phyloP scores from a whole-genome alignment of 2,329 filamentous ascomycete genomes.

The Talaromyces verruculosus region DNA sequence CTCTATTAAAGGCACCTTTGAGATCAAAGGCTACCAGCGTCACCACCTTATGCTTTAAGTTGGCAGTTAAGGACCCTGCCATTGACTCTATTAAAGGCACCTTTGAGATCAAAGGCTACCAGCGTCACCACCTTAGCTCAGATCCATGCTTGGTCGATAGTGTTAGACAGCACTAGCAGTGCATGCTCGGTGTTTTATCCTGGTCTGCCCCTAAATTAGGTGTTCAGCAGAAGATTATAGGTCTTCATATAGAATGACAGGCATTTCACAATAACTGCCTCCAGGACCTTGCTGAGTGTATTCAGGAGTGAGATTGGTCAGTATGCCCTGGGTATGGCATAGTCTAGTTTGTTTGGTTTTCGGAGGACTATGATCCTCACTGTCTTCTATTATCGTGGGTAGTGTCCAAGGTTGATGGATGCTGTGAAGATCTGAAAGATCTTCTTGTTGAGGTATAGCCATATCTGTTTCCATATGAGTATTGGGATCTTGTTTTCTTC shows the following conservation, averaged over 20 bases:
- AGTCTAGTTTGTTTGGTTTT: constrained; percentile 31
- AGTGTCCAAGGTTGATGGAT: too few relatives aligned
- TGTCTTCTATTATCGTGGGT: constrained; percentile 25
- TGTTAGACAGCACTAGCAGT: constrained; percentile 24
- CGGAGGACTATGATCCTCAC: constrained; percentile 28
- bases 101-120: constrained; percentile 25
- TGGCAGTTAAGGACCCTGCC: constrained; percentile 20
- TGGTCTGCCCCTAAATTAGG: constrained; percentile 24
- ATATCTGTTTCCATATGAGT: too few relatives aligned
- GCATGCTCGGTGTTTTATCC: too few relatives aligned
- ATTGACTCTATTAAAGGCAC: constrained; percentile 26
- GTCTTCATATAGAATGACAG: constrained; percentile 26
- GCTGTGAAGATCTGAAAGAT: too few relatives aligned
- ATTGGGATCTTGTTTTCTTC: too few relatives aligned
- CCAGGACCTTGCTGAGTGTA: constrained; percentile 26
- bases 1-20: constrained; percentile 26
- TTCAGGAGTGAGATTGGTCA: constrained; percentile 31
- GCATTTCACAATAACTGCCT: constrained; percentile 25
- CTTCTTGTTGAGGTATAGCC: too few relatives aligned
- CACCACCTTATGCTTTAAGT: constrained; percentile 15
- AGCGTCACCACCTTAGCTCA: constrained; percentile 24
- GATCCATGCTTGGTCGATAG: constrained; percentile 23
- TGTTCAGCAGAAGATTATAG: constrained; percentile 27
- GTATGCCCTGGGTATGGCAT: constrained; percentile 27
- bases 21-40: constrained; percentile 25